Evolutionary conservation across 2,329 filamentous ascomycete genomes (phyloP), one percentile per base, ranked within the genome.

Genomic region (Sporothrix luriei): DNA sequence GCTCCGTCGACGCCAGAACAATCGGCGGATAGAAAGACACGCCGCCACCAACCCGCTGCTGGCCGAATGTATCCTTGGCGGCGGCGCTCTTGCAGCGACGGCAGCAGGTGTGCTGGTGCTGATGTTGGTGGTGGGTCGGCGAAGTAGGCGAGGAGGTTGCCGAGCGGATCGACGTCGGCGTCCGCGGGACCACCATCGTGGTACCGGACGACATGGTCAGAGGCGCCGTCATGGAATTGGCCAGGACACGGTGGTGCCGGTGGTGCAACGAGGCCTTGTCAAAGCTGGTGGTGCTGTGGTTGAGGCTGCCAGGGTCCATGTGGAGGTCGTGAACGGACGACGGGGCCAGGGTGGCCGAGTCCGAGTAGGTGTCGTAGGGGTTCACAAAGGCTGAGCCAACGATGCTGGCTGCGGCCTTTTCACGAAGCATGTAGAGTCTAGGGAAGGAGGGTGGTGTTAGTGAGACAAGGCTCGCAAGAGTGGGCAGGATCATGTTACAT

Each of bases 321-420:
- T 62, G 33, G 14, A 68, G 54, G 46, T 71, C 70, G 54, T 66
- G 52, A 29, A 69, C 40, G n/a, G 70, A 69, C 62, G 67, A 71
- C 14, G 70, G 62, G 19, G 55, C 68, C 7, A 69, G 61, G 33
- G 69, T 68, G 66, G 59, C 66, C 13, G 65, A 43, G 66, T 70
- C 69, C 6, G 51, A 70, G 66, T 70, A 62, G 19, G 43, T 48
- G 21, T 59, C 69, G 57, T 72, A 73, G 24, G 68, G 66, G 21
- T 48, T 66, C 33, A 21, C 62, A n/a, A 68, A n/a, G 38, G 70
- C 72, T 1, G 71, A 70, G 52, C 72, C 72, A 26, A 72, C 57
- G 38, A 73, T 65, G 67, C 72, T 72, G 43, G 73, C 73, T 2
- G 68, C 71, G 6, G 72, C 73, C 68, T 73, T 73, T 66, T 74